Conservation (phyloP, 176 grass and related monocot species). For the Rhynchospora tenuis region DNA sequence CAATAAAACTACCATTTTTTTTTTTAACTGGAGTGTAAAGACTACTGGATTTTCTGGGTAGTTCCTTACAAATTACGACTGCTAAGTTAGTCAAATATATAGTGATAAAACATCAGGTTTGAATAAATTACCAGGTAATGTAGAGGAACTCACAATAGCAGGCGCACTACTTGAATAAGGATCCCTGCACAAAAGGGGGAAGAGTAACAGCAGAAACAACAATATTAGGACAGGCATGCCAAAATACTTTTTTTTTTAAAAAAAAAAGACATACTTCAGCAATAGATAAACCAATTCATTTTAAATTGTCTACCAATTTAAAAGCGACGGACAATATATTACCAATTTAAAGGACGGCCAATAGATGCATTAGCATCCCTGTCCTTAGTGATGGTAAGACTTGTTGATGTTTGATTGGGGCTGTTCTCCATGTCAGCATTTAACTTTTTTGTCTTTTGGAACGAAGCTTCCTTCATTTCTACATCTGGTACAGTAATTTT, state of each 20-base stretch:
- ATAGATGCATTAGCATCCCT: constrained; percentile 40
- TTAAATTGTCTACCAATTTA: background rate
- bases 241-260: constrained; percentile 6
- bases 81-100: background rate
- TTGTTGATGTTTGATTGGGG: constrained; percentile 35
- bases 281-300: background rate
- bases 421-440: constrained; percentile 36
- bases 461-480: constrained; percentile 35
- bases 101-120: constrained; percentile 6
- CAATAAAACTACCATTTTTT: background rate
- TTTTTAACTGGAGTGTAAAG: background rate
- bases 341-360: constrained; percentile 76
- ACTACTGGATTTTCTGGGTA: background rate
- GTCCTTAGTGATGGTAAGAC: constrained; percentile 29
- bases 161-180: constrained; percentile 65
- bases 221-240: constrained; percentile 23
- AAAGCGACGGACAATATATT: constrained; percentile 14
- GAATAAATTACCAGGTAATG: constrained; percentile 44
- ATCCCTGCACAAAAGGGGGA: constrained; percentile 44
- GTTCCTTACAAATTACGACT: background rate
- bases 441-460: constrained; percentile 9
- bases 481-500: constrained; percentile 43
- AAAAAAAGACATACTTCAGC: background rate
- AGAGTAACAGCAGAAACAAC: constrained; percentile 21
- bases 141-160: constrained; percentile 49